These are phyloP conservation scores for Paraleonurus japonicus DNA, from an alignment of 257 asterid species.

Conservation along the genomic window DNA sequence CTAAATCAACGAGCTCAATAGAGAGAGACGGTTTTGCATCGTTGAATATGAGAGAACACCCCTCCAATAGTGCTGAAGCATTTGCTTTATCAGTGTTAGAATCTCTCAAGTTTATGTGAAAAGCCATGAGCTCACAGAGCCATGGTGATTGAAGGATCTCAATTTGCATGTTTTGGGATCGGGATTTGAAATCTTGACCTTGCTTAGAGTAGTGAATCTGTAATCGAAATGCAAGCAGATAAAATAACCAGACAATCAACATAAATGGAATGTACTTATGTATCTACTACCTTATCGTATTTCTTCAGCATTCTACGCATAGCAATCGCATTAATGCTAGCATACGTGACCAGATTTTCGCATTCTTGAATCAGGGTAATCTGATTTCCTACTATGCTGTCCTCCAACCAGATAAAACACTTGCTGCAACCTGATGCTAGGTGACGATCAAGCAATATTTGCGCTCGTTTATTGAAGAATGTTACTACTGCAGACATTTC, in stretches of 20 bases:
- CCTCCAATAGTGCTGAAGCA: conserved; percentile 48
- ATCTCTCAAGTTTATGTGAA: conserved; percentile 67
- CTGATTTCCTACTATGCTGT: conserved; percentile 55
- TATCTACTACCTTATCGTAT: conserved; percentile 66
- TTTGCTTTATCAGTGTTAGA: conserved; percentile 31
- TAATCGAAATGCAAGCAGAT: neutral
- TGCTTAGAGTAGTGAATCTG: conserved; percentile 91
- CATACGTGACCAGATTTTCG: conserved; percentile 69
- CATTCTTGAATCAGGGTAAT: conserved; percentile 70
- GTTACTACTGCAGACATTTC: conserved; percentile 87
- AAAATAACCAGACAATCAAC: neutral
- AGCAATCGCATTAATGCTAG: conserved; percentile 77
- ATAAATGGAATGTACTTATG: neutral
- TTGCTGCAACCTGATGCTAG: conserved; percentile 63
- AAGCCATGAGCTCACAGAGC: conserved; percentile 88
- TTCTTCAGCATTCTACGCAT: conserved; percentile 91
- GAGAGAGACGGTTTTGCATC: conserved; percentile 71
- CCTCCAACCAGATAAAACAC: conserved; percentile 67
- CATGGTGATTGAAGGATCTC: conserved; percentile 98
- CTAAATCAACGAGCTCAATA: conserved; percentile 73
- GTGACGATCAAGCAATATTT: conserved; percentile 70
- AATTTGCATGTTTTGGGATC: conserved; percentile 66
- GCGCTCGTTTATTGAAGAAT: conserved; percentile 71
- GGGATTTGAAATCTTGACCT: conserved; percentile 94
- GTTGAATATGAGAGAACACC: conserved; percentile 51